phyloP scores from a whole-genome alignment of 164 flowering plant species.

The Berberis thunbergii region DNA sequence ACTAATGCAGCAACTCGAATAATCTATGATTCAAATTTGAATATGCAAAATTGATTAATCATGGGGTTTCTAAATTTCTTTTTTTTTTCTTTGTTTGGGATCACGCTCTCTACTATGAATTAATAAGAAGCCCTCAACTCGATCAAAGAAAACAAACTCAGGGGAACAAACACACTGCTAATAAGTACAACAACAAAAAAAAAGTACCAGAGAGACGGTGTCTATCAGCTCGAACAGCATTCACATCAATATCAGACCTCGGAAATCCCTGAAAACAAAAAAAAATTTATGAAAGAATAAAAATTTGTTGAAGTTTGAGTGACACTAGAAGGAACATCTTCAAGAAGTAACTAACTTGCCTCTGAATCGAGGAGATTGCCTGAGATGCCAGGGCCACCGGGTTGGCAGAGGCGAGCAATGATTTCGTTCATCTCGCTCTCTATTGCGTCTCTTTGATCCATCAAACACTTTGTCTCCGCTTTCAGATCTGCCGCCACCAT shows the following conservation, averaged over 20 bases:
- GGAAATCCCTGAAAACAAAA: conserved; percentile 63
- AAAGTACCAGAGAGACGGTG: conserved; percentile 59
- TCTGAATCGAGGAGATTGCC: conserved; percentile 79
- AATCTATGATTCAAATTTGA: too few species aligned
- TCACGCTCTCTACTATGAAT: too few species aligned
- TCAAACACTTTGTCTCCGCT: conserved; percentile 51
- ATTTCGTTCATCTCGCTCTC: conserved; percentile 77
- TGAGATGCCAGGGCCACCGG: conserved; percentile 83
- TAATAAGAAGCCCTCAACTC: too few species aligned
- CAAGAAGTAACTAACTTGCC: conserved; percentile 24
- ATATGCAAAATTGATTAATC: too few species aligned
- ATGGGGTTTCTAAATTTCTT: too few species aligned
- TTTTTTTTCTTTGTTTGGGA: too few species aligned
- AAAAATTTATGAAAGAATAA: neutral
- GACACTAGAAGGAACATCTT: neutral
- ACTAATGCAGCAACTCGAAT: too few species aligned
- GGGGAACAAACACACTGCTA: neutral
- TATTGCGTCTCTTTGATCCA: conserved; percentile 51
- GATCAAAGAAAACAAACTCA: neutral
- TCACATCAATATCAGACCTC: conserved; percentile 71
- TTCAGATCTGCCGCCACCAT: conserved; percentile 88
- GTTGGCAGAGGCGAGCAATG: conserved; percentile 53
- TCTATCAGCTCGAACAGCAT: conserved; percentile 57
- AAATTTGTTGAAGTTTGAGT: neutral
- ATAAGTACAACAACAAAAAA: neutral